These are phyloP conservation scores for Suillus subaureus DNA, from an alignment of 768 basidiomycete genomes.

Conservation along the genomic window DNA sequence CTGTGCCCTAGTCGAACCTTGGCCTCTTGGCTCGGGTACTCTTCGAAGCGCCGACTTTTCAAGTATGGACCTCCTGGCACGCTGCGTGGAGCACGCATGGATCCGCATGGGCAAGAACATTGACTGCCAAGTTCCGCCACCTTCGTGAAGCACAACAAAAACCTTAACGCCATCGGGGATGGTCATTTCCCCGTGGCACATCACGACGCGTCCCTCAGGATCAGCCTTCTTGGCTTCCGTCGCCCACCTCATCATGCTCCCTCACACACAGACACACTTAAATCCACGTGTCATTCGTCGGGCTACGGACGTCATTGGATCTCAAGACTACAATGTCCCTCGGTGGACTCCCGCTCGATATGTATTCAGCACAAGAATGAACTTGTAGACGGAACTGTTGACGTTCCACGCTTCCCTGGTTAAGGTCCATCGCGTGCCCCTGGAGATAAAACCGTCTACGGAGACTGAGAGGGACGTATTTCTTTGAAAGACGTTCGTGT, in stretches of 20 bases:
- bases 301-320: background rate
- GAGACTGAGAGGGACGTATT: no score
- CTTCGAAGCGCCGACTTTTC: background rate
- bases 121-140: slow-evolving; percentile 25
- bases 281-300: background rate
- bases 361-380: background rate
- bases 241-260: slow-evolving; percentile 37
- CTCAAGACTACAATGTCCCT: slow-evolving; percentile 1
- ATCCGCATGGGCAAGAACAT: no score
- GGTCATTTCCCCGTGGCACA: slow-evolving; percentile 35
- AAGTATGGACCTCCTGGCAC: slow-evolving; percentile 37
- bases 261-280: background rate
- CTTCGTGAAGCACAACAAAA: slow-evolving; percentile 14
- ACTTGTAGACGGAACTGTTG: slow-evolving; percentile 9
- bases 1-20: slow-evolving; percentile 23
- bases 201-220: slow-evolving; percentile 23
- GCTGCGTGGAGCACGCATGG: slow-evolving; percentile 26
- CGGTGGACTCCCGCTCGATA: slow-evolving; percentile 15
- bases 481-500: no score
- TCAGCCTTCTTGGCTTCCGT: slow-evolving; percentile 36
- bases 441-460: no score
- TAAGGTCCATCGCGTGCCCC: no score
- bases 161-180: slow-evolving; percentile 38
- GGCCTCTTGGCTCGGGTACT: slow-evolving; percentile 10
- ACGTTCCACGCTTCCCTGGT: no score